These are phyloP conservation scores for Rhodotorula taiwanensis DNA, from an alignment of 768 basidiomycete species.

Conservation along the genomic window DNA sequence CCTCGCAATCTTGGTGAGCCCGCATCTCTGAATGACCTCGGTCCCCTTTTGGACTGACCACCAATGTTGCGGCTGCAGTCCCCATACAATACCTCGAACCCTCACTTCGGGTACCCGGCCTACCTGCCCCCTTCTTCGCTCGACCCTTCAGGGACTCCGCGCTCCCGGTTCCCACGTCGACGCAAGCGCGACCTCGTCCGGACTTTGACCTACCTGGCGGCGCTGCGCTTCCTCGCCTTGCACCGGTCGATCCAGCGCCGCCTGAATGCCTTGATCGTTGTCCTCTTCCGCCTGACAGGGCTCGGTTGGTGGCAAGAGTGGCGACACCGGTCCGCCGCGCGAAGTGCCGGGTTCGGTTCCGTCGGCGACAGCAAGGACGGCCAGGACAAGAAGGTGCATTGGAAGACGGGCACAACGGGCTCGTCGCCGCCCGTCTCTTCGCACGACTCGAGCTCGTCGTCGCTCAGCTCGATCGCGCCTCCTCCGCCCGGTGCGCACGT, in stretches of 20 bases:
- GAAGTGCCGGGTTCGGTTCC: neutral
- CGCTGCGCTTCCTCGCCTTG: constrained; percentile 38
- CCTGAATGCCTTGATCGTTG: constrained; percentile 9
- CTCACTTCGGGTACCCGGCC: constrained; percentile 39
- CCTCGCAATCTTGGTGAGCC: neutral
- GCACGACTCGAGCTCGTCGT: neutral
- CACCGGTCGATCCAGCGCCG: constrained; percentile 30
- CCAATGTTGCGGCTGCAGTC: constrained; percentile 8
- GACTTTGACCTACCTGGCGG: constrained; percentile 40
- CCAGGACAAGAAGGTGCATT: constrained; percentile 20
- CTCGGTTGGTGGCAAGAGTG: neutral
- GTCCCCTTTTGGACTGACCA: neutral
- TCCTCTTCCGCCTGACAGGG: constrained; percentile 1
- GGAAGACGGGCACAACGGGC: neutral
- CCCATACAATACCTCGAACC: constrained; percentile 38
- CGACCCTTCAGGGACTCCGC: constrained; percentile 25
- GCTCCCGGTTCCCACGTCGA: constrained; percentile 28
- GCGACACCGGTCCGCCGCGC: neutral
- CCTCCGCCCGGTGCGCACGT: neutral
- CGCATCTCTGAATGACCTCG: no score
- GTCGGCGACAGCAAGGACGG: neutral
- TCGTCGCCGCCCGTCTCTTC: neutral
- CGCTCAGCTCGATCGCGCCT: constrained; percentile 3
- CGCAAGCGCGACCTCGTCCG: constrained; percentile 40
- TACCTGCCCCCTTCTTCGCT: constrained; percentile 18